phyloP scores from a whole-genome alignment of 768 basidiomycete species.

The Panus rudis region DNA sequence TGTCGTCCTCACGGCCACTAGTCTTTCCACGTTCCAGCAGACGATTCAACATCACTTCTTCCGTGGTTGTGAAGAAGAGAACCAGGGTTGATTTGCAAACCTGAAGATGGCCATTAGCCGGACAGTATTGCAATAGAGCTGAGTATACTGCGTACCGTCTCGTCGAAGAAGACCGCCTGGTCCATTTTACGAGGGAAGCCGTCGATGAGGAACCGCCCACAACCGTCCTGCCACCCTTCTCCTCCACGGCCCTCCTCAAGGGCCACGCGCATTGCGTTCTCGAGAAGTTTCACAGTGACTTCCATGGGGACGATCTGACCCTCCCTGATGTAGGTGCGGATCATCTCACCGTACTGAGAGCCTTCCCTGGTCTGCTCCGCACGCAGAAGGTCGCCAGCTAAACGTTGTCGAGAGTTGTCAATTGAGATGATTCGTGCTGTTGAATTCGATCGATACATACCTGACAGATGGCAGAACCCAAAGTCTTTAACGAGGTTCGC shows the following conservation, averaged over 20 bases:
- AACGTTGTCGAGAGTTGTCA: slow-evolving; percentile 1
- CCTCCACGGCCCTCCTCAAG: slow-evolving; percentile 36
- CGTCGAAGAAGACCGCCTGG: slow-evolving; percentile 88
- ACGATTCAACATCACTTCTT: slow-evolving; percentile 81
- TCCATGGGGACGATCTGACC: slow-evolving; percentile 95
- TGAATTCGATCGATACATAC: slow-evolving; percentile 41
- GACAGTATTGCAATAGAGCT: neutral
- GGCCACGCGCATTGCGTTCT: slow-evolving; percentile 79
- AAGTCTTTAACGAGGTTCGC: slow-evolving; percentile 75
- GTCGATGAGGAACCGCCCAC: slow-evolving; percentile 88
- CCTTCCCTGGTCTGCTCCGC: slow-evolving; percentile 87
- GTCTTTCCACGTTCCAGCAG: slow-evolving; percentile 89
- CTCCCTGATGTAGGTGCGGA: slow-evolving; percentile 82
- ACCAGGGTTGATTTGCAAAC: slow-evolving; percentile 77
- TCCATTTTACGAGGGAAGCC: slow-evolving; percentile 99
- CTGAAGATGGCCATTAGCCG: slow-evolving; percentile 39
- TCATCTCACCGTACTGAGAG: slow-evolving; percentile 77
- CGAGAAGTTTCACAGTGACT: slow-evolving; percentile 90
- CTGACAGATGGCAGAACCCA: slow-evolving; percentile 89
- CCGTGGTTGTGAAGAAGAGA: slow-evolving; percentile 81
- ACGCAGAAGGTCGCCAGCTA: slow-evolving; percentile 96
- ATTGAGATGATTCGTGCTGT: too few relatives aligned
- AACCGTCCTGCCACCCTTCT: slow-evolving; percentile 61
- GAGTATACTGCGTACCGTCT: slow-evolving; percentile 50
- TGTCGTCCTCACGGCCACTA: slow-evolving; percentile 94